Evolutionary conservation across 2,329 filamentous ascomycete genomes (phyloP).

Genomic region (Trichoderma oligosporum): DNA sequence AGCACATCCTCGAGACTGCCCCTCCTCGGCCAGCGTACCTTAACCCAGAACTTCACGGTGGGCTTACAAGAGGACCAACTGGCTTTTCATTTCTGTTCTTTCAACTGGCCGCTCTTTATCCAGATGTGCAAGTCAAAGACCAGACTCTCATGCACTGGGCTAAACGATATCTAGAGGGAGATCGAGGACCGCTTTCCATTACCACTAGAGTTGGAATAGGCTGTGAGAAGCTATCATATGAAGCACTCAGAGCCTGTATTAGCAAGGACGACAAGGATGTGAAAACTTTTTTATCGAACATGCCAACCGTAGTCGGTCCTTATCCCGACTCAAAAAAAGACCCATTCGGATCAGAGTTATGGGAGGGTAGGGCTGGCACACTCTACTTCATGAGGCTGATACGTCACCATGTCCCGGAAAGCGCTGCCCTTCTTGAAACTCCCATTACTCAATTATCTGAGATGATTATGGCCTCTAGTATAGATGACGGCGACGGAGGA

Average conservation of each 20-base stretch:
- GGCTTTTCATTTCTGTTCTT: slow-evolving; percentile 55
- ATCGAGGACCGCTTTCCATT: slow-evolving; percentile 33
- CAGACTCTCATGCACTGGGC: slow-evolving; percentile 46
- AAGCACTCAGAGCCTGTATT: slow-evolving; percentile 45
- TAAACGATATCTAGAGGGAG: slow-evolving; percentile 43
- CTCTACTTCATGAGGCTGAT: slow-evolving; percentile 65
- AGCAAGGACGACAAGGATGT: slow-evolving; percentile 38
- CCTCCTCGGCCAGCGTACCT: slow-evolving; percentile 37
- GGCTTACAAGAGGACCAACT: slow-evolving; percentile 52
- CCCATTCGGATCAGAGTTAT: slow-evolving; percentile 54
- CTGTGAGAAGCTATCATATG: slow-evolving; percentile 46
- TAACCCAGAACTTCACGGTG: slow-evolving; percentile 36
- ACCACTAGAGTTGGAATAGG: slow-evolving; percentile 48
- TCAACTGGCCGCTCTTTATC: slow-evolving; percentile 42
- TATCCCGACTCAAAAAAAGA: slow-evolving; percentile 31
- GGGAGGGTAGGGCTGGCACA: slow-evolving; percentile 64
- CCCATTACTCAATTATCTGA: slow-evolving; percentile 56
- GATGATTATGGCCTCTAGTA: slow-evolving; percentile 51
- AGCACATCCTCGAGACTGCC: slow-evolving; percentile 35
- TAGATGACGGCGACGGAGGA: slow-evolving; percentile 35
- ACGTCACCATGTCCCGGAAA: slow-evolving; percentile 51
- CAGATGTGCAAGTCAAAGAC: slow-evolving; percentile 41
- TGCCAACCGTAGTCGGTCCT: slow-evolving; percentile 33
- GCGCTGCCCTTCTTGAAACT: slow-evolving; percentile 46
- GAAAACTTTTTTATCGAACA: slow-evolving; percentile 39